Evolutionary conservation across 148 eudicot genomes (phyloP).

Genomic region (Dianthus caryophyllus): DNA sequence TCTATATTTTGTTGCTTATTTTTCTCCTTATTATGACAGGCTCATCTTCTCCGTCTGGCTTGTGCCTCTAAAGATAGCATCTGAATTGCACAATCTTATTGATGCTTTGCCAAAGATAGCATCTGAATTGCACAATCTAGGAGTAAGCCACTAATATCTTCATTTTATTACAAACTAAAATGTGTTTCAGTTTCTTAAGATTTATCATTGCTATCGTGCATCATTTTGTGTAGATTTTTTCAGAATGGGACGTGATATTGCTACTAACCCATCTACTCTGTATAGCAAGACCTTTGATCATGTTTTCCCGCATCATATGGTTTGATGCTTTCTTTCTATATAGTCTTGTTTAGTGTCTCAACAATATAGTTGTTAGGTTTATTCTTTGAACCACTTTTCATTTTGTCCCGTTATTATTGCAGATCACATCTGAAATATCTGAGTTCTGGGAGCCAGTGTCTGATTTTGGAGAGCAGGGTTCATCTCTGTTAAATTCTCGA

Average conservation of each 20-base stretch:
- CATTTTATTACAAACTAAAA: conserved; percentile 1
- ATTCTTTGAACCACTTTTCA: not conserved
- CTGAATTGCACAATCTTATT: conserved; percentile 69
- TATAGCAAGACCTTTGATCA: conserved; percentile 60
- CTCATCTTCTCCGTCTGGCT: conserved; percentile 94
- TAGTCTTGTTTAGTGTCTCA: not conserved
- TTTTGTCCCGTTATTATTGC: conserved; percentile 13
- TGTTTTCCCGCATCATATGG: conserved; percentile 57
- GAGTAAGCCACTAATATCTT: conserved; percentile 41
- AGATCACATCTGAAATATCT: conserved; percentile 65
- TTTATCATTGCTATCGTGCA: conserved; percentile 6
- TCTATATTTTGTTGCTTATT: conserved; percentile 18
- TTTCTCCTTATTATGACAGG: conserved; percentile 41
- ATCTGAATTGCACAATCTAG: conserved; percentile 66
- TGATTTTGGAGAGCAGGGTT: conserved; percentile 48
- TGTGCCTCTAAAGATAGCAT: conserved; percentile 81
- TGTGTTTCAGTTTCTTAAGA: not conserved
- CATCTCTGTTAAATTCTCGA: conserved; percentile 63
- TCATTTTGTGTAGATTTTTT: conserved; percentile 51
- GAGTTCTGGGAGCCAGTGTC: conserved; percentile 79
- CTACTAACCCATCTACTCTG: conserved; percentile 54
- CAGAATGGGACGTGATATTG: conserved; percentile 60
- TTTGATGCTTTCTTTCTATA: conserved; percentile 24
- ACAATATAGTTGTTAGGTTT: not conserved
- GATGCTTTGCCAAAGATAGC: conserved; percentile 81